Conservation (phyloP, 768 basidiomycete species). For the Daedaleopsis nitida region DNA sequence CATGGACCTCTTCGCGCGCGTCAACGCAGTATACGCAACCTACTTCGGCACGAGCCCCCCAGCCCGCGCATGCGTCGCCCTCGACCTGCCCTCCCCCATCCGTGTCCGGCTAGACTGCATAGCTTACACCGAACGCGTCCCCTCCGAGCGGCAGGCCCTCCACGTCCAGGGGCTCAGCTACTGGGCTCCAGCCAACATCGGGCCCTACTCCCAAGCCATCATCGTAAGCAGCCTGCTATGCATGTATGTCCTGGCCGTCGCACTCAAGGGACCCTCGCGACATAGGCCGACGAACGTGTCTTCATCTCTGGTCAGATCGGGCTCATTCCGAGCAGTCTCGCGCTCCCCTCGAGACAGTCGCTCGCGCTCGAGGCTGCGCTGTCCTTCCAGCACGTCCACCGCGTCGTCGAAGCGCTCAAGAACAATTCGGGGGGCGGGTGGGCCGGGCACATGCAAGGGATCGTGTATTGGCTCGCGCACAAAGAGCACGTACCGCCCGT, state of each 20-base stretch:
- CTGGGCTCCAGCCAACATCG: conserved; percentile 99
- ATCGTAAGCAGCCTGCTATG: conserved; percentile 43
- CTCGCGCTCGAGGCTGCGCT: conserved; percentile 71
- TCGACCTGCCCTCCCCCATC: conserved; percentile 59
- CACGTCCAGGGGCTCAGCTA: conserved; percentile 97
- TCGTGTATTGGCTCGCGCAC: conserved; percentile 73
- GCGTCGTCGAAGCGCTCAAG: conserved; percentile 64
- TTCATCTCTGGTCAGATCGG: conserved; percentile 97
- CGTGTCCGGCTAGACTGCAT: conserved; percentile 77
- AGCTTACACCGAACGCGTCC: conserved; percentile 54
- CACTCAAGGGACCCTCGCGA: background rate
- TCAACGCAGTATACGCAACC: conserved; percentile 77
- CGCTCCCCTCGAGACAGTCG: conserved; percentile 61
- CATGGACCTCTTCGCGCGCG: conserved; percentile 74
- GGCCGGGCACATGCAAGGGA: conserved; percentile 61
- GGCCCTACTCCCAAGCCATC: conserved; percentile 95
- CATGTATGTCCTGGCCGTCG: no score
- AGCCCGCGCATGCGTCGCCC: conserved; percentile 90
- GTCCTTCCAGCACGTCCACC: conserved; percentile 75
- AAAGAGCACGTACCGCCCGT: conserved; percentile 40
- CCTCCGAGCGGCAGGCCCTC: conserved; percentile 63
- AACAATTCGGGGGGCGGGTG: conserved; percentile 57
- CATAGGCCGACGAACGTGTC: conserved; percentile 73
- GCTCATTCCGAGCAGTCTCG: conserved; percentile 72
- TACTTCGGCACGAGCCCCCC: conserved; percentile 94